Evolutionary conservation across 202 grass and related monocot genomes (phyloP), one percentile per base, ranked within the genome.

Genomic region (Panicum hallii): DNA sequence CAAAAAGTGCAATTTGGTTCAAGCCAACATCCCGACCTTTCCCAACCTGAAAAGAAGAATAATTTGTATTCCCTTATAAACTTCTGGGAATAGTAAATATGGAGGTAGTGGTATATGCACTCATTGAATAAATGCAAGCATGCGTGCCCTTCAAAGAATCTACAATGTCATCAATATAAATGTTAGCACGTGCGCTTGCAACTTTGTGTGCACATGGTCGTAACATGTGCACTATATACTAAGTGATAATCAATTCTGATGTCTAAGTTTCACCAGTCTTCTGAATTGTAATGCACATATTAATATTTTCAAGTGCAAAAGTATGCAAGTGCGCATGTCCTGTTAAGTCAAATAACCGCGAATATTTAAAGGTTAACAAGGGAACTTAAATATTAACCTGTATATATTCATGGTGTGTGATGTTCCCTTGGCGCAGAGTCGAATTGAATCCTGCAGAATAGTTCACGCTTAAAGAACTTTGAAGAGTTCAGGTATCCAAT

Each of bases 381-480:
- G 32, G 30, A 64, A 78, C 15, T 36, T 58, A 38, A 40, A 48
- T 23, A 30, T 23, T 41, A 84, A 98, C 96, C 96, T 98, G 96
- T 43, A 98, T 94, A 86, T 98, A 98, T 90, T 98, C 96, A 89
- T 98, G 96, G 71, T 98, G 96, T 43, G 96, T 98, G 84, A 98
- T 92, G 62, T 95, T 98, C 11, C 96, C 96, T 68, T 98, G 96
- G 34, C 96, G 91, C 38, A 98, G 86, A 79, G 96, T 98, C 16
- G 96, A 98, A 95, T 98, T 98, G 83, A 98, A 98, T 78, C 96
- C 96, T 98, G 88, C 74, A 89, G 68, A 88, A 80, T 74, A 7
- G 13, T 82, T 73, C 71, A 85, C 55, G 72, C 19, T 88, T 87
- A 57, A 41, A 83, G 65, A 89, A 26, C 19, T 88, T 76, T n/a